Conservation (phyloP, 2,329 filamentous ascomycete genomes). For the Ceratocystis cubensis region DNA sequence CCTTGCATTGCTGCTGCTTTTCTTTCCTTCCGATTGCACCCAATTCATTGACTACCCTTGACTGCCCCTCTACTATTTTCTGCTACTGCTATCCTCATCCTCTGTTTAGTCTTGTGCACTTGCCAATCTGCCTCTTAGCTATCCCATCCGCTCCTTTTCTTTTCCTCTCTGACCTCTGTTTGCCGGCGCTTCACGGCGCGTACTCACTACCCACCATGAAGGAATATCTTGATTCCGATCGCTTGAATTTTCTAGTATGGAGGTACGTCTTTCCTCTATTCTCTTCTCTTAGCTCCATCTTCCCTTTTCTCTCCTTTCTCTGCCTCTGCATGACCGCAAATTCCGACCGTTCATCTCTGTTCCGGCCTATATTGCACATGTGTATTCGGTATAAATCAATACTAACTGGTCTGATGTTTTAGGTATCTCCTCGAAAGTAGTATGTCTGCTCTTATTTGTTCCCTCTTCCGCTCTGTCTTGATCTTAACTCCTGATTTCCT, state of each 20-base stretch:
- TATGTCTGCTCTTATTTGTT: conserved; percentile 32
- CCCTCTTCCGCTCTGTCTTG: background rate
- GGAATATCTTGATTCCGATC: conserved; percentile 52
- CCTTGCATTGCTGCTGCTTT: background rate
- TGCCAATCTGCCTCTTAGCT: background rate
- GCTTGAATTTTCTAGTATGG: conserved; percentile 60
- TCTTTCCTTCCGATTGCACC: background rate
- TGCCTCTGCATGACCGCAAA: background rate
- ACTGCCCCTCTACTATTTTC: background rate
- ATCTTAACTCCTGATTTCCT: background rate
- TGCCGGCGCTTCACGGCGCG: conserved; percentile 8
- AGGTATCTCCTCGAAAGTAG: conserved; percentile 52
- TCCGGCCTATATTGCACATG: background rate
- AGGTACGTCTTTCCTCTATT: conserved; percentile 39
- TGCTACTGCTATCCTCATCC: no score
- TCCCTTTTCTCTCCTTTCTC: conserved; percentile 4
- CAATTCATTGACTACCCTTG: background rate
- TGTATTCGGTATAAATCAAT: conserved; percentile 7
- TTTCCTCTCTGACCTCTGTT: conserved; percentile 7
- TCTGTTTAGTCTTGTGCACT: background rate
- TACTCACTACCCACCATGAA: conserved; percentile 36
- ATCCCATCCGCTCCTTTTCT: background rate
- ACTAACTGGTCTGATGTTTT: conserved; percentile 23
- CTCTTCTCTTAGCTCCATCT: conserved; percentile 17
- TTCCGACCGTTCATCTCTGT: background rate